These are phyloP conservation scores for Nitzschia inconspicua DNA, from an alignment of 108 stramenopile species.

Conservation along the genomic window DNA sequence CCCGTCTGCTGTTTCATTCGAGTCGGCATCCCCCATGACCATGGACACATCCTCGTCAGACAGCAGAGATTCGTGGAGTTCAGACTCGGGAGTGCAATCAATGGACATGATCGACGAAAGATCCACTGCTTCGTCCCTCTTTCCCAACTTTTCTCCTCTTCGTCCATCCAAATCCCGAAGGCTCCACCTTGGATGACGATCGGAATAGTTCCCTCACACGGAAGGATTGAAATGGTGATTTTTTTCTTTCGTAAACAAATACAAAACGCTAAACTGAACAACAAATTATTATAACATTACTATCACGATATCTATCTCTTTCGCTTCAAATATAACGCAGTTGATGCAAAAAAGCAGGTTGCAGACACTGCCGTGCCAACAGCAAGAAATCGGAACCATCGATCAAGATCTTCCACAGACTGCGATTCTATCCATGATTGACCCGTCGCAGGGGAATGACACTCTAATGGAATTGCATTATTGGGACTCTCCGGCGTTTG, in stretches of 20 bases:
- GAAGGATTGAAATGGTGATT: neutral
- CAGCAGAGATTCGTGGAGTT: too few relatives aligned
- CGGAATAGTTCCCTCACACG: neutral
- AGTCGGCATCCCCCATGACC: too few relatives aligned
- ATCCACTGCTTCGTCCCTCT: neutral
- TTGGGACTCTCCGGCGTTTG: neutral
- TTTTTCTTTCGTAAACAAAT: neutral
- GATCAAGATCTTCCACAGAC: slow-evolving; percentile 26
- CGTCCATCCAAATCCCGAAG: slow-evolving; percentile 17
- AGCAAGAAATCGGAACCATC: slow-evolving; percentile 32
- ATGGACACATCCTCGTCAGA: too few relatives aligned
- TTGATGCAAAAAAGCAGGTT: slow-evolving; percentile 54
- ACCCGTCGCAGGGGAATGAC: too few relatives aligned
- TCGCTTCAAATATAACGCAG: slow-evolving; percentile 30
- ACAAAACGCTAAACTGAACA: neutral
- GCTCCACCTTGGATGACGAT: neutral
- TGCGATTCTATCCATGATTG: slow-evolving; percentile 14
- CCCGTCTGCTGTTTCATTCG: too few relatives aligned
- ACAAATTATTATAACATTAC: neutral
- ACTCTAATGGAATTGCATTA: too few relatives aligned
- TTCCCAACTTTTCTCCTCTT: slow-evolving; percentile 27
- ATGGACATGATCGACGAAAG: neutral
- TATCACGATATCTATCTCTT: slow-evolving; percentile 8
- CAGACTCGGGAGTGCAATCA: too few relatives aligned
- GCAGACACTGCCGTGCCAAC: slow-evolving; percentile 56